Conservation (phyloP, 2,329 filamentous ascomycete genomes). For the Juglanconis juglandina region DNA sequence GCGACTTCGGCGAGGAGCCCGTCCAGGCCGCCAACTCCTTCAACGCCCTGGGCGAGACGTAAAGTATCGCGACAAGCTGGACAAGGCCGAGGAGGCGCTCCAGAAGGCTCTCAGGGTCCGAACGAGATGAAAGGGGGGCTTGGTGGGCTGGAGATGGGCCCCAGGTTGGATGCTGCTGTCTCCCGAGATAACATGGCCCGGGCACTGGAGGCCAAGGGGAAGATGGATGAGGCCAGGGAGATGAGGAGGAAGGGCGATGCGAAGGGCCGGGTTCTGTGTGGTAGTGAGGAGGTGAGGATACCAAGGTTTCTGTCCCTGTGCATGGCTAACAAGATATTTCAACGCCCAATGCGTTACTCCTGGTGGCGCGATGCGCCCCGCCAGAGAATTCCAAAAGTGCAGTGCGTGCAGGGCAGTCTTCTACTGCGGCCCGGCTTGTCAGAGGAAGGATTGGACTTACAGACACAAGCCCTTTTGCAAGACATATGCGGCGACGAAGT, state of each 20-base stretch:
- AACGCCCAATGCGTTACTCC: too few species aligned
- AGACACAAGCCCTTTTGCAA: too few species aligned
- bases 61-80: not conserved
- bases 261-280: not conserved
- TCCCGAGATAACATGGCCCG: constrained; percentile 6
- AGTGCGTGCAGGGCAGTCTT: too few species aligned
- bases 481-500: too few species aligned
- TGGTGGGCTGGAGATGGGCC: not conserved
- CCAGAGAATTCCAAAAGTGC: too few species aligned
- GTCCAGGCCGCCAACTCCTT: not conserved
- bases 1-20: not conserved
- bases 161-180: constrained; percentile 1
- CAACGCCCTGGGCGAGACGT: constrained; percentile 3
- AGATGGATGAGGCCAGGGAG: not conserved
- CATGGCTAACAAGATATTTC: too few species aligned
- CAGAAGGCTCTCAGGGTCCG: not conserved
- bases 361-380: too few species aligned
- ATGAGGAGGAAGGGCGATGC: constrained; percentile 1
- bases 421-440: too few species aligned
- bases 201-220: not conserved
- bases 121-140: not conserved
- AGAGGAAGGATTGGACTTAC: too few species aligned
- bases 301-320: too few species aligned
- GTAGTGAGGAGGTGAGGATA: not conserved
- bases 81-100: not conserved